Base-by-base conservation (phyloP, 306 rosid genomes). In the Cercis canadensis region DNA sequence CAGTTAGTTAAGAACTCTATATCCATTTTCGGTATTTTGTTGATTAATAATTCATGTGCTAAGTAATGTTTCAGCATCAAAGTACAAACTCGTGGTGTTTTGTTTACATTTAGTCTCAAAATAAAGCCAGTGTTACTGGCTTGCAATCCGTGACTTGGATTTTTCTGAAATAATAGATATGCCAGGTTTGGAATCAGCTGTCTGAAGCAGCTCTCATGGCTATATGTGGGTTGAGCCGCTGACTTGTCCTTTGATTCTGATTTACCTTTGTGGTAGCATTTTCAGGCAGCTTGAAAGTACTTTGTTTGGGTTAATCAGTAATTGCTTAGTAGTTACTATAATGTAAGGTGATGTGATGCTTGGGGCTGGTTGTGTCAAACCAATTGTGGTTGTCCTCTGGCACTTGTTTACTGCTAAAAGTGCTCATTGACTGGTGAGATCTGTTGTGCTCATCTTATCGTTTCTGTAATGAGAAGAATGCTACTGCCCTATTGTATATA, bases 401-500 rank as follows among this genome's bases (percentile, higher is more conserved):
- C 57, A 61, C 51, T 33, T 36, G 32, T 18, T 39, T 57, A 39
- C 12, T 33, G 14, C 56, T 45, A 56, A 62, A 43, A 32, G 19
- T 51, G 56, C 64, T 65, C 17, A 62, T 15, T 68, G 43, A 49
- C 18, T 50, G 46, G 37, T 29, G 31, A 47, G 21, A 29, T 37
- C 14, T 15, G 7, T 24, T 24, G 11, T 21, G 44, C 19, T 64
- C 62, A 12, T 51, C 65, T 47, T 69, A 49, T 24, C 2, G 29
- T 49, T 51, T 14, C 44, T 71, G 12, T 13, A 46, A 46, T 1
- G 29, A 50, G 17, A 19, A 50, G 60, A 45, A 76, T 65, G 61
- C 68, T 67, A 55, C 54, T 83, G 64, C 72, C 55, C 56, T 64
- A 72, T 76, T 24, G 29, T 58, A 62, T 51, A 52, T 57, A 46